Evolutionary conservation across 768 basidiomycete species (phyloP).

Genomic region (Kwoniella europaea): DNA sequence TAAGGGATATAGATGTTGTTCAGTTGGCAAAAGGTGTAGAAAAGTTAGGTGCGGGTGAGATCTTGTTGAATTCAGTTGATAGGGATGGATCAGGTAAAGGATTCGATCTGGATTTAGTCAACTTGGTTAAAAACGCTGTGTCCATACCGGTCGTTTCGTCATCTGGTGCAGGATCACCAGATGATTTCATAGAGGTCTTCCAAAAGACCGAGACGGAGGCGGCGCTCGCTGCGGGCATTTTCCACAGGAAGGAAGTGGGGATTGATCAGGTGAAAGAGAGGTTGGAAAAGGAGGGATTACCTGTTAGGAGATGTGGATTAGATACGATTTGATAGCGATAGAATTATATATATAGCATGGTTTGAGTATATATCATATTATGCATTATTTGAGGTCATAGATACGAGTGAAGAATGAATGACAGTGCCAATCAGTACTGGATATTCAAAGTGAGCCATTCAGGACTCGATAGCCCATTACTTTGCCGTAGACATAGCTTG

Average conservation of each 20-base stretch:
- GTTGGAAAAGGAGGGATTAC: conserved; percentile 46
- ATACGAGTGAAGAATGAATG: no score
- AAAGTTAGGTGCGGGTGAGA: conserved; percentile 88
- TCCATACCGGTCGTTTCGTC: conserved; percentile 92
- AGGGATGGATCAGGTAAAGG: conserved; percentile 90
- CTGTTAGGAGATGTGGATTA: conserved; percentile 35
- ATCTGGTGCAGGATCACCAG: conserved; percentile 82
- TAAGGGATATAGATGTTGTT: conserved; percentile 79
- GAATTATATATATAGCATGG: no score
- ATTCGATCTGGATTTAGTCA: conserved; percentile 83
- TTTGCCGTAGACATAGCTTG: no score
- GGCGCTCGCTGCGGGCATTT: conserved; percentile 94
- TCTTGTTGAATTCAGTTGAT: conserved; percentile 94
- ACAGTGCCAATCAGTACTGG: no score
- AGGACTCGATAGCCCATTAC: no score
- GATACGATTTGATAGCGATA: neutral
- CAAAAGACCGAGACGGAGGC: conserved; percentile 79
- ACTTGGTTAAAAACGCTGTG: conserved; percentile 74
- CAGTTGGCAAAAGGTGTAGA: conserved; percentile 93
- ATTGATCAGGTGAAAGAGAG: conserved; percentile 78
- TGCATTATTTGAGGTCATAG: no score
- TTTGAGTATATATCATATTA: no score
- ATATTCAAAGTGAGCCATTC: no score
- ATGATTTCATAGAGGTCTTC: conserved; percentile 91
- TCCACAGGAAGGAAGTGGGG: conserved; percentile 85